These are phyloP conservation scores for Talaromyces sp. DNA, from an alignment of 2,329 filamentous ascomycete species.

Conservation along the genomic window DNA sequence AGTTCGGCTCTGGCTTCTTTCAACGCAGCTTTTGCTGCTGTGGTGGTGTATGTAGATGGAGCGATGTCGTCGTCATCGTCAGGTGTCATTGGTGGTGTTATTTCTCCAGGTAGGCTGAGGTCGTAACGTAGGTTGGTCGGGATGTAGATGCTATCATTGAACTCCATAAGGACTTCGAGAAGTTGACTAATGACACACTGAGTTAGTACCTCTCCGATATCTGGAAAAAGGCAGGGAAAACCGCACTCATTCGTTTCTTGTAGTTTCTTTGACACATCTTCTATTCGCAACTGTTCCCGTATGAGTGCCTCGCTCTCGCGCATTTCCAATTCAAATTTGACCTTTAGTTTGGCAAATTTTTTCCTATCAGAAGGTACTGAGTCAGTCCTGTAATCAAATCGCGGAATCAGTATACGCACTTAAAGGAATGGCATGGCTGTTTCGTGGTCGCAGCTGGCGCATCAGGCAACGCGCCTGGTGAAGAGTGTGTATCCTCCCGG, in stretches of 20 bases:
- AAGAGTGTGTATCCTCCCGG: constrained; percentile 26
- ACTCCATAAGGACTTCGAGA: constrained; percentile 80
- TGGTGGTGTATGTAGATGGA: constrained; percentile 34
- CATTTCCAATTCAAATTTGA: constrained; percentile 76
- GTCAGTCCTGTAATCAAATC: constrained; percentile 13
- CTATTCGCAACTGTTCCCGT: constrained; percentile 75
- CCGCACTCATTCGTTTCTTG: constrained; percentile 88
- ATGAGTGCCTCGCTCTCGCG: constrained; percentile 64
- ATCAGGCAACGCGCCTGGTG: constrained; percentile 34
- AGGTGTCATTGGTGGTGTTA: constrained; percentile 35
- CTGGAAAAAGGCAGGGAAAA: not conserved
- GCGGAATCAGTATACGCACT: constrained; percentile 41
- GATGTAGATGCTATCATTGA: constrained; percentile 81
- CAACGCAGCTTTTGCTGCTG: constrained; percentile 34
- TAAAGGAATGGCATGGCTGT: constrained; percentile 65
- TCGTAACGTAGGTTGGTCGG: constrained; percentile 72
- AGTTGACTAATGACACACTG: constrained; percentile 61
- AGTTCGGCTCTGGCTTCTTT: constrained; percentile 40
- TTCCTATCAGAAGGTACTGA: constrained; percentile 48
- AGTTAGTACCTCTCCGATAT: not conserved
- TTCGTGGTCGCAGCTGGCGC: constrained; percentile 36
- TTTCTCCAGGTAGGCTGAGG: constrained; percentile 50
- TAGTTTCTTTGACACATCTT: constrained; percentile 75
- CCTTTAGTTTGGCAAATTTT: constrained; percentile 87
- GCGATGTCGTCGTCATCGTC: constrained; percentile 40